phyloP scores from a whole-genome alignment of 163 green algal genomes.

The Scenedesmus sp. region DNA sequence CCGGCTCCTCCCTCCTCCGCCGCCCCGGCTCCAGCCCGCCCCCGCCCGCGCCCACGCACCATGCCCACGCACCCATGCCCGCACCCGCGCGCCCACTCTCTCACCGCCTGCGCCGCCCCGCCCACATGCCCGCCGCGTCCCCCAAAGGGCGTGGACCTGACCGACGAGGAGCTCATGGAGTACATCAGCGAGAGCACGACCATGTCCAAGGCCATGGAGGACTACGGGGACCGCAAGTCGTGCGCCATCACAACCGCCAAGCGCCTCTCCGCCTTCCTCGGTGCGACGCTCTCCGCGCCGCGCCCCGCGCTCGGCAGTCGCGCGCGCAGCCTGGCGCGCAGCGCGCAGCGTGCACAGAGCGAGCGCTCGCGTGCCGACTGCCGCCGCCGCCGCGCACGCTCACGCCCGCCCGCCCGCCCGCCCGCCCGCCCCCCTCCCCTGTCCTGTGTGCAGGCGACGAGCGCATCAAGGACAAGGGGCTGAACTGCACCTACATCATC shows the following conservation, averaged over 20 bases:
- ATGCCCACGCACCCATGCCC: too few species aligned
- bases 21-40: not conserved
- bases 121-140: too few species aligned
- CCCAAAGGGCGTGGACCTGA: constrained; percentile 62
- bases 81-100: too few species aligned
- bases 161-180: constrained; percentile 91
- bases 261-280: constrained; percentile 92
- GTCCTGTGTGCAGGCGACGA: constrained; percentile 79
- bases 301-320: too few species aligned
- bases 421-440: not conserved
- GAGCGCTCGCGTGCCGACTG: too few species aligned
- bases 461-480: constrained; percentile 95
- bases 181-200: constrained; percentile 94
- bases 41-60: too few species aligned
- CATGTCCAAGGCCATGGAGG: constrained; percentile 96
- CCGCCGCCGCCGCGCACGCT: too few species aligned
- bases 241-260: constrained; percentile 92
- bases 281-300: too few species aligned
- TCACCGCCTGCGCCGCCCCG: too few species aligned
- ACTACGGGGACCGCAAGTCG: constrained; percentile 96
- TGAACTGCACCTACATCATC: constrained; percentile 93
- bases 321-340: too few species aligned
- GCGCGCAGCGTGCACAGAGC: not conserved
- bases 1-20: not conserved
- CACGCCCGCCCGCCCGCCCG: too few species aligned